Conservation (phyloP, 2,329 filamentous ascomycete genomes). For the Pseudocercospora pini-densiflorae region DNA sequence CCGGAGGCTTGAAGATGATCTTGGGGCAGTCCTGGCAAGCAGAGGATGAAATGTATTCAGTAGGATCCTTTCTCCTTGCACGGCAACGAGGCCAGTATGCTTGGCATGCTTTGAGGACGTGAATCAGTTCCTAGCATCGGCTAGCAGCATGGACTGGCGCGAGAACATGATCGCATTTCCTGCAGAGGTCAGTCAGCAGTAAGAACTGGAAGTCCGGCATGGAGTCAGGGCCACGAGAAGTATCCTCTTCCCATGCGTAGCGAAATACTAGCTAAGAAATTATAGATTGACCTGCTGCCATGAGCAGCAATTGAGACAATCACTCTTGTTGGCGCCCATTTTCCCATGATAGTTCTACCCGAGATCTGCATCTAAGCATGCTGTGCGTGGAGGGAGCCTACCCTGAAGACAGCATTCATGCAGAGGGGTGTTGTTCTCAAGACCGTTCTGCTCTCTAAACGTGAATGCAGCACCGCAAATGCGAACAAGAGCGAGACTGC, state of each 20-base stretch:
- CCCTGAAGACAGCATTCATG: background rate
- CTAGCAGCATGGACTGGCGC: background rate
- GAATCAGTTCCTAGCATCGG: background rate
- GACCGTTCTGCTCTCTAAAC: no score
- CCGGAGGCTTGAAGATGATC: background rate
- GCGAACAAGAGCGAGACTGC: no score
- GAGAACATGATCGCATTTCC: background rate
- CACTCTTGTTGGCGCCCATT: background rate
- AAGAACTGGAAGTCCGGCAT: background rate
- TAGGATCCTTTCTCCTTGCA: background rate
- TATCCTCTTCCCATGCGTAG: slow-evolving; percentile 22
- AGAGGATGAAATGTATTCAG: background rate
- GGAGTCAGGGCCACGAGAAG: slow-evolving; percentile 23
- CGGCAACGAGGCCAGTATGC: background rate
- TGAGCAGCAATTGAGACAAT: background rate
- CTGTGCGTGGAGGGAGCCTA: background rate
- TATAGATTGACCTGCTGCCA: slow-evolving; percentile 5
- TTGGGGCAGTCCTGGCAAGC: background rate
- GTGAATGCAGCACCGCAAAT: no score
- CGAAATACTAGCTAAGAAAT: slow-evolving; percentile 30
- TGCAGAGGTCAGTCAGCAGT: background rate
- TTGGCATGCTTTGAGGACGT: background rate
- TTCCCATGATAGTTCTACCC: background rate
- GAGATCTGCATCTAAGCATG: background rate
- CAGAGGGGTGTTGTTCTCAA: background rate